A percentile compares a stretch with the other conserved stretches of the same genome.
Evolutionary conservation across 2,329 filamentous ascomycete genomes (phyloP).

Genomic region (Fusarium agapanthi): DNA sequence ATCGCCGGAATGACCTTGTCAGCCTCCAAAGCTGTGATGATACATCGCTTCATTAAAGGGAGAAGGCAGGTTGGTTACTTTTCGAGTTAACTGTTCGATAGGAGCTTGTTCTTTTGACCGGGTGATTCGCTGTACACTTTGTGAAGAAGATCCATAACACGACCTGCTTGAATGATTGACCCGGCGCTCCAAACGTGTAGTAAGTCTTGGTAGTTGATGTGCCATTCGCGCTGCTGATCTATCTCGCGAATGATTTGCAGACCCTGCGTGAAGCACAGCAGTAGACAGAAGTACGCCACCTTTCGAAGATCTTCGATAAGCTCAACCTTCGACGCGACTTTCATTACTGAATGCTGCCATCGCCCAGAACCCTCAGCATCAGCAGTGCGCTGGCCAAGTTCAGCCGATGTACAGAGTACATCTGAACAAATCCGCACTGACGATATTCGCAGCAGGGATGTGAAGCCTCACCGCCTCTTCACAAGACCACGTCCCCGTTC

Average conservation of each 20-base stretch:
- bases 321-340: rapidly evolving
- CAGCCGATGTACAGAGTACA: not conserved
- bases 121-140: not conserved
- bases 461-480: slow-evolving; percentile 7
- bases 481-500: not conserved
- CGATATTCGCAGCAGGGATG: not conserved
- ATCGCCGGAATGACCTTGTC: not conserved
- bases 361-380: not conserved
- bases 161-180: not conserved
- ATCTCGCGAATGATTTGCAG: not conserved
- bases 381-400: not conserved
- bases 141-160: not conserved
- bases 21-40: not conserved
- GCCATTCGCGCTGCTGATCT: not conserved
- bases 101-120: not conserved
- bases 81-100: not conserved
- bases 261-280: not conserved
- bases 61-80: not conserved
- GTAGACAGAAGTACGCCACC: not conserved
- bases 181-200: not conserved
- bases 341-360: not conserved
- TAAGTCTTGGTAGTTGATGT: not conserved
- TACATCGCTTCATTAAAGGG: not conserved
- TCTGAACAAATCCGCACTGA: not conserved
- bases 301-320: not conserved